Evolutionary conservation across 2,329 filamentous ascomycete genomes (phyloP).

Genomic region (Beauveria australis): DNA sequence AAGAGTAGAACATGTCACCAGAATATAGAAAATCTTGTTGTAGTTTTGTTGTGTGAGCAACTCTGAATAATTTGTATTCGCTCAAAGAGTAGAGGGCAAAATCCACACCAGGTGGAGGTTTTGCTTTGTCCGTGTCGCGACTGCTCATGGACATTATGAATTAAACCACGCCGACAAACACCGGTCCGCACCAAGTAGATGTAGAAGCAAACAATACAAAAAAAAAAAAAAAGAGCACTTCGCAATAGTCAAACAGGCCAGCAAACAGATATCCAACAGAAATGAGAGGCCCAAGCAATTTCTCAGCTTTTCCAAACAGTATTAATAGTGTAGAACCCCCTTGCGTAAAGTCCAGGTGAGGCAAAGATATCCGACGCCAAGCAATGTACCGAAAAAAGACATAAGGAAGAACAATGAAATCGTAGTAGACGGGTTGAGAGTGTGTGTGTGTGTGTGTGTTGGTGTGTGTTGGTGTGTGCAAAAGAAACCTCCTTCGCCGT

Average conservation of each 20-base stretch:
- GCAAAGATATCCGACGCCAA: constrained; percentile 1
- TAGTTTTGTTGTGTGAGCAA: background rate
- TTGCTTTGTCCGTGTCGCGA: background rate
- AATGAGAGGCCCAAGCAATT: background rate
- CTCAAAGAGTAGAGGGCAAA: background rate
- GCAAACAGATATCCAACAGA: background rate
- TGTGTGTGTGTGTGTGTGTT: too few species aligned
- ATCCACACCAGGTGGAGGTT: background rate
- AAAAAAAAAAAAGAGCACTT: background rate
- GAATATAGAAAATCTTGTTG: background rate
- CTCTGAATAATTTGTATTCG: background rate
- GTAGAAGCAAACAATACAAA: background rate
- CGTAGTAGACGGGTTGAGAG: background rate
- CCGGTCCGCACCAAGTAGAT: background rate
- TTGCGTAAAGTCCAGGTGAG: background rate
- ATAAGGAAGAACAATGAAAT: background rate
- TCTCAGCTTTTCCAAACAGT: background rate
- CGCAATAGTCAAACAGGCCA: constrained; percentile 7
- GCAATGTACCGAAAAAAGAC: background rate
- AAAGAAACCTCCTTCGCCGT: background rate
- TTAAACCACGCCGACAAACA: background rate
- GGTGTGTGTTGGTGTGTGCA: too few species aligned
- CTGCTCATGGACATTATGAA: background rate
- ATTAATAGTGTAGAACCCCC: too few species aligned
- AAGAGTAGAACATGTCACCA: background rate